These are phyloP conservation scores for Begonia masoniana DNA, from an alignment of 306 rosid species.

Conservation along the genomic window DNA sequence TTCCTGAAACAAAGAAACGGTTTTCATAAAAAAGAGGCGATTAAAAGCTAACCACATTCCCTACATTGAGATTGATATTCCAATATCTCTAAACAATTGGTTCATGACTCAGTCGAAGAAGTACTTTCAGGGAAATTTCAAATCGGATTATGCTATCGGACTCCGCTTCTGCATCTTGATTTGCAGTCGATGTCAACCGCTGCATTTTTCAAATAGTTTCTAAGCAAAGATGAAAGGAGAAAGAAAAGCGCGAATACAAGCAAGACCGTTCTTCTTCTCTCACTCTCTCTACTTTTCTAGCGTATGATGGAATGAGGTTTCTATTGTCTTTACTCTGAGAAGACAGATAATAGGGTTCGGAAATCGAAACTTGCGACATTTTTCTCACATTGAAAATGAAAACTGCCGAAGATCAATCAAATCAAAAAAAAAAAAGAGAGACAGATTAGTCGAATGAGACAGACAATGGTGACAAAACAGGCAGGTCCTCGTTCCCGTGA, in stretches of 20 bases:
- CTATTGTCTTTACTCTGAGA: not conserved
- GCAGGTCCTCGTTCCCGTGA: too few species aligned
- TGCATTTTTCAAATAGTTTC: constrained; percentile 21
- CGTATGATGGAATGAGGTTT: constrained; percentile 4
- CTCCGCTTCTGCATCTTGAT: constrained; percentile 28
- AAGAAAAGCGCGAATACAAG: not conserved
- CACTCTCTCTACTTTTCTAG: constrained; percentile 5
- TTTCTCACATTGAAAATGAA: too few species aligned
- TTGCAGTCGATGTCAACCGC: constrained; percentile 21
- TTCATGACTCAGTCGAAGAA: not conserved
- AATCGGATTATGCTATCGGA: constrained; percentile 28
- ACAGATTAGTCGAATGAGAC: too few species aligned
- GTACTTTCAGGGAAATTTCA: constrained; percentile 62
- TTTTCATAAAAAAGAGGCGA: not conserved
- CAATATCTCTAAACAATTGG: too few species aligned
- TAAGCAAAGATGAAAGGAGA: constrained; percentile 6
- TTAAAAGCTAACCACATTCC: too few species aligned
- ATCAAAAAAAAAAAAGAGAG: too few species aligned
- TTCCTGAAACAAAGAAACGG: constrained; percentile 28
- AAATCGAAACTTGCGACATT: too few species aligned
- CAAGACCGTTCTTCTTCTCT: constrained; percentile 10
- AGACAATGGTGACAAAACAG: too few species aligned
- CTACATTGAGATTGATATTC: too few species aligned
- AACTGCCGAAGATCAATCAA: too few species aligned
- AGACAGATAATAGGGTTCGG: too few species aligned